phyloP scores from a whole-genome alignment of 176 grass and related monocot genomes.

The Olyra latifolia region DNA sequence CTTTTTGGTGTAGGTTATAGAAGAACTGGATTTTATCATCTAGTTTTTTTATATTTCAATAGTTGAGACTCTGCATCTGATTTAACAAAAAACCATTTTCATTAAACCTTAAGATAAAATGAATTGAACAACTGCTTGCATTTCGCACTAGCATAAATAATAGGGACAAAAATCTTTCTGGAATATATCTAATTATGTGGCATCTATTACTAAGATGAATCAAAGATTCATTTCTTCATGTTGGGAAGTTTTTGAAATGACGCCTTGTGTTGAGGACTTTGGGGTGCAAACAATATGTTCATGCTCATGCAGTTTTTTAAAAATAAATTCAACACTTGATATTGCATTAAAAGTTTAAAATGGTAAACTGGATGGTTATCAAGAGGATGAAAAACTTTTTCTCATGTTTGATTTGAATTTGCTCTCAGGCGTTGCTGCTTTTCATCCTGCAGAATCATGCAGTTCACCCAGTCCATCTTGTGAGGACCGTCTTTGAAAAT shows the following conservation, averaged over 20 bases:
- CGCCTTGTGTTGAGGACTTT: background rate
- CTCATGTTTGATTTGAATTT: slow-evolving; percentile 23
- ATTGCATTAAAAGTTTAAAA: slow-evolving; percentile 12
- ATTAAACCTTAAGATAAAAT: background rate
- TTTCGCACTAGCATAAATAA: background rate
- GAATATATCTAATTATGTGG: background rate
- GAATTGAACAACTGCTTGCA: background rate
- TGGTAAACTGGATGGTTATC: background rate
- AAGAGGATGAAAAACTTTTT: background rate
- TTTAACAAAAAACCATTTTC: background rate
- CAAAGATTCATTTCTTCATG: background rate
- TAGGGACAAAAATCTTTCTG: background rate
- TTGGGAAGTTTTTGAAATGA: background rate
- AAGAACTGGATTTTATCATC: background rate
- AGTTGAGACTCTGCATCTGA: background rate
- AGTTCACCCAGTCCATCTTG: background rate
- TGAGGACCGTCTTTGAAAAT: slow-evolving; percentile 10
- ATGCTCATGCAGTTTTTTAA: background rate
- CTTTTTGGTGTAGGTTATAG: background rate
- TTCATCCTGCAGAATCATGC: background rate
- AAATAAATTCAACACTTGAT: background rate
- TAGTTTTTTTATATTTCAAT: background rate
- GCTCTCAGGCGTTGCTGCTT: background rate
- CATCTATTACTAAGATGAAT: background rate
- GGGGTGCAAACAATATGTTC: background rate